phyloP scores from a whole-genome alignment of 371 early-diverging fungal species.

The Quaeritorhiza haematococci region DNA sequence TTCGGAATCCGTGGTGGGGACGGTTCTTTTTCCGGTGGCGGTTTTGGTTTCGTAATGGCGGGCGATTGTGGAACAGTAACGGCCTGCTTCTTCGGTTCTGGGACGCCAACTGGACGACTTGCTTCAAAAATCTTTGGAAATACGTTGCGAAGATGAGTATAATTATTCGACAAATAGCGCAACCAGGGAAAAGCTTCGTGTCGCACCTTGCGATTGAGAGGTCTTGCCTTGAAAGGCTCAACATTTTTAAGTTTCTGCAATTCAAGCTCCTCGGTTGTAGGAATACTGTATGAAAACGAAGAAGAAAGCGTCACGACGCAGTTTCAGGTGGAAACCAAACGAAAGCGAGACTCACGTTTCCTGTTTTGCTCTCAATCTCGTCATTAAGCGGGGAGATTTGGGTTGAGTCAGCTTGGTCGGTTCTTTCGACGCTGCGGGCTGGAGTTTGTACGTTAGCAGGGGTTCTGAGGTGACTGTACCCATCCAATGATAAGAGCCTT shows the following conservation, averaged over 20 bases:
- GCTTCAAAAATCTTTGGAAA: constrained; percentile 22
- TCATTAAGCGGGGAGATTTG: constrained; percentile 36
- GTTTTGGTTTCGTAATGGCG: constrained; percentile 29
- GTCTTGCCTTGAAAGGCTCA: constrained; percentile 37
- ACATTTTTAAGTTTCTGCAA: constrained; percentile 20
- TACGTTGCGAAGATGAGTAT: background rate
- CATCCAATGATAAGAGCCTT: background rate
- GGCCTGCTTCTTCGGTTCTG: constrained; percentile 6
- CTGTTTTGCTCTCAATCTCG: constrained; percentile 29
- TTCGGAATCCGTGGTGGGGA: constrained; percentile 24
- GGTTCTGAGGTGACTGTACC: too few species aligned
- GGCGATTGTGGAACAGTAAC: constrained; percentile 42
- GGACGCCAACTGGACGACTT: constrained; percentile 20
- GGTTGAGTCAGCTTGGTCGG: constrained; percentile 32
- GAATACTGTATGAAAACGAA: constrained; percentile 13
- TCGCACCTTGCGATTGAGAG: constrained; percentile 27
- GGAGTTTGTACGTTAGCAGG: background rate
- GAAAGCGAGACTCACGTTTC: constrained; percentile 7
- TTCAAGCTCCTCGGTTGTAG: constrained; percentile 27
- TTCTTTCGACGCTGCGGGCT: constrained; percentile 6
- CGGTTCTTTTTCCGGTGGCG: constrained; percentile 7
- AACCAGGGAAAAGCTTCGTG: background rate
- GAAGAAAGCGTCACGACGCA: background rate
- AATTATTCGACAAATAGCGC: background rate
- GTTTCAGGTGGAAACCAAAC: background rate